Percentiles rank a stretch among this genome's conserved stretches.
Conservation (phyloP, 768 basidiomycete genomes). For the Termitomyces sp. region DNA sequence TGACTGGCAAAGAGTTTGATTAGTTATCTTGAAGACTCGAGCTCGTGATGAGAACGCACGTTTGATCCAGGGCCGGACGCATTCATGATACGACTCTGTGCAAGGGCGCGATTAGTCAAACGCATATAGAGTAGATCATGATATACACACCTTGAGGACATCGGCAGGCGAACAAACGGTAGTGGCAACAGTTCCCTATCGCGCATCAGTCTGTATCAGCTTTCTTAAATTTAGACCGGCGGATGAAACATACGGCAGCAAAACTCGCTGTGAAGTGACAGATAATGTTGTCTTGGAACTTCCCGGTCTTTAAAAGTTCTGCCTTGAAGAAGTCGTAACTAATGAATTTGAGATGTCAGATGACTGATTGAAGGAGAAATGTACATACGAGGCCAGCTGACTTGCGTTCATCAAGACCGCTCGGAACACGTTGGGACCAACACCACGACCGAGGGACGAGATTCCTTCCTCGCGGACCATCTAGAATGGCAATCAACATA, state of each 20-base stretch:
- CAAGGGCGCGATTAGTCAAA: not conserved
- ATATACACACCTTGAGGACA: slow-evolving; percentile 61
- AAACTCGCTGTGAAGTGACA: slow-evolving; percentile 86
- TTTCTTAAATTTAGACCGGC: not conserved
- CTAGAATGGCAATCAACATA: slow-evolving; percentile 26
- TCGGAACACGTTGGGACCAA: slow-evolving; percentile 82
- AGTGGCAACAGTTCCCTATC: slow-evolving; percentile 80
- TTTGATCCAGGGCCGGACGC: slow-evolving; percentile 77
- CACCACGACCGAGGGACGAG: slow-evolving; percentile 70
- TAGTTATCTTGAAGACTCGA: not conserved
- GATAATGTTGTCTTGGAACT: slow-evolving; percentile 77
- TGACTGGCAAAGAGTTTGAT: slow-evolving; percentile 36
- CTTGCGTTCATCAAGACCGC: slow-evolving; percentile 88
- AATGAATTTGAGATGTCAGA: not conserved
- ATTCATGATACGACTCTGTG: slow-evolving; percentile 80
- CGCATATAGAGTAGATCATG: not conserved
- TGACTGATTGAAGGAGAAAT: not conserved
- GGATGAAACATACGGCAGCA: slow-evolving; percentile 56
- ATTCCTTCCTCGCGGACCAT: slow-evolving; percentile 87
- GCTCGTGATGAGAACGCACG: slow-evolving; percentile 31
- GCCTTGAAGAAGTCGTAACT: slow-evolving; percentile 93
- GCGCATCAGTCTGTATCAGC: not conserved
- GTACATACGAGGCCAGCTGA: slow-evolving; percentile 80
- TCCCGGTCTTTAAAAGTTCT: slow-evolving; percentile 62
- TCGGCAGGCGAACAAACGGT: slow-evolving; percentile 88